Percentiles rank a stretch among this genome's conserved stretches.
Conservation (phyloP, 2,329 filamentous ascomycete genomes). For the Aspergillus sp. region DNA sequence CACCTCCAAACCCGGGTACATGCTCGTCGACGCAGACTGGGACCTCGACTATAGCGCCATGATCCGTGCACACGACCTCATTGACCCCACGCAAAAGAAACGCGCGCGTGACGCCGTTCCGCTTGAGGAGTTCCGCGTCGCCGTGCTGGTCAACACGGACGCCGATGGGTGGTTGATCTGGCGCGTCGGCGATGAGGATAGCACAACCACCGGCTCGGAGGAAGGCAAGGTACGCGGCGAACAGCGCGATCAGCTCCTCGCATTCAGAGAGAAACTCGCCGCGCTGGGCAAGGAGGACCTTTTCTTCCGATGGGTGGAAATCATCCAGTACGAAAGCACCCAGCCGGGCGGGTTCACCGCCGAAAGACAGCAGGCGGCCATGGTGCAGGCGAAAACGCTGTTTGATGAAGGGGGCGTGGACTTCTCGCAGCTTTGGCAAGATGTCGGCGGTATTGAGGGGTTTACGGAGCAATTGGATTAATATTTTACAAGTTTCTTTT, state of each 20-base stretch:
- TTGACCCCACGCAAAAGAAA: conserved; percentile 41
- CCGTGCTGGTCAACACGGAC: conserved; percentile 61
- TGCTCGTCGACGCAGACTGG: conserved; percentile 78
- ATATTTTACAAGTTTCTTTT: background rate
- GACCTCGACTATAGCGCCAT: conserved; percentile 80
- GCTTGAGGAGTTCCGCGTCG: conserved; percentile 61
- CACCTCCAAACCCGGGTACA: conserved; percentile 74
- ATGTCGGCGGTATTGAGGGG: conserved; percentile 55
- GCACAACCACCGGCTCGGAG: conserved; percentile 22
- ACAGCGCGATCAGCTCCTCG: conserved; percentile 60
- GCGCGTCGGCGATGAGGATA: conserved; percentile 50
- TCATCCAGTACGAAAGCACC: conserved; percentile 79
- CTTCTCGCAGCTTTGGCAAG: conserved; percentile 71
- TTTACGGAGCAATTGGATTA: conserved; percentile 39
- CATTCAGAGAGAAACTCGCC: conserved; percentile 67
- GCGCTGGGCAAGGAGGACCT: conserved; percentile 75
- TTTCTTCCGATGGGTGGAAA: conserved; percentile 88
- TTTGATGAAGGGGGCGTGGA: conserved; percentile 70
- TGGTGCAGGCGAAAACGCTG: conserved; percentile 64
- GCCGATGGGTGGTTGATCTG: conserved; percentile 63
- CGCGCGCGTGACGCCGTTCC: conserved; percentile 25
- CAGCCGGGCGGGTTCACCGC: conserved; percentile 68
- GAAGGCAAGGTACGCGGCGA: conserved; percentile 1
- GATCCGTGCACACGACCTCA: conserved; percentile 61
- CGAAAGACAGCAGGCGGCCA: conserved; percentile 63